Conservation (phyloP, 306 rosid genomes). For the Lathyrus sativus region DNA sequence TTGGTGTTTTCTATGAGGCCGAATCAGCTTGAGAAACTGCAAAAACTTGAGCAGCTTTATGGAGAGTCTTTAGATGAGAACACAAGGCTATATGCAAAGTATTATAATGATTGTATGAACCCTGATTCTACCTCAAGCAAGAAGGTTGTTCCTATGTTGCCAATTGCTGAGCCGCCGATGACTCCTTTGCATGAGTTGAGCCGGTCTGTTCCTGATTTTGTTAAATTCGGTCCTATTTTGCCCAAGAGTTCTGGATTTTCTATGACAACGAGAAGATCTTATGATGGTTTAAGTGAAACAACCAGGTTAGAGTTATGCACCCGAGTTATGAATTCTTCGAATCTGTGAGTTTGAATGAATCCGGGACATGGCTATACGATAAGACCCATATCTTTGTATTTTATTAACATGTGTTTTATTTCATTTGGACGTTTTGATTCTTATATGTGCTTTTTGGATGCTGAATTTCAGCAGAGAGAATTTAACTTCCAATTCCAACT, state of each 20-base stretch:
- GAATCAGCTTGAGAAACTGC: slow-evolving; percentile 69
- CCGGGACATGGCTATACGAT: neutral
- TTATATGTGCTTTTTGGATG: slow-evolving; percentile 27
- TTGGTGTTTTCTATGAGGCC: slow-evolving; percentile 72
- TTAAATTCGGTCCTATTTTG: slow-evolving; percentile 91
- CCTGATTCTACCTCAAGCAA: slow-evolving; percentile 60
- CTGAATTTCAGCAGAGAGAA: slow-evolving; percentile 52
- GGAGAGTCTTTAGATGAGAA: slow-evolving; percentile 82
- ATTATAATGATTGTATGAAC: slow-evolving; percentile 73
- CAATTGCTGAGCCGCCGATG: slow-evolving; percentile 97
- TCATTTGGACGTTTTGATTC: slow-evolving; percentile 32
- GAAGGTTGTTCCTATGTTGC: slow-evolving; percentile 79
- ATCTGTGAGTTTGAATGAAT: slow-evolving; percentile 3
- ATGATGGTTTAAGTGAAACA: slow-evolving; percentile 53
- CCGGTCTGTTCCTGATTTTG: slow-evolving; percentile 78
- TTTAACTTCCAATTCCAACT: slow-evolving; percentile 47
- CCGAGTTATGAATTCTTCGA: slow-evolving; percentile 25
- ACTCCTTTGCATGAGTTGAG: slow-evolving; percentile 93
- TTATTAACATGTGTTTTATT: slow-evolving; percentile 7
- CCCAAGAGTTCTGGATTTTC: slow-evolving; percentile 91
- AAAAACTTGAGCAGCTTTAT: slow-evolving; percentile 77
- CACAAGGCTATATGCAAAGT: slow-evolving; percentile 75
- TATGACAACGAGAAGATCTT: slow-evolving; percentile 45
- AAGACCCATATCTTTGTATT: neutral
- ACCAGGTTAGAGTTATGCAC: slow-evolving; percentile 51